Percentiles rank a stretch among this genome's conserved stretches.
These are phyloP conservation scores for Chaetoceros muelleri DNA, from an alignment of 108 stramenopile species.

Conservation along the genomic window DNA sequence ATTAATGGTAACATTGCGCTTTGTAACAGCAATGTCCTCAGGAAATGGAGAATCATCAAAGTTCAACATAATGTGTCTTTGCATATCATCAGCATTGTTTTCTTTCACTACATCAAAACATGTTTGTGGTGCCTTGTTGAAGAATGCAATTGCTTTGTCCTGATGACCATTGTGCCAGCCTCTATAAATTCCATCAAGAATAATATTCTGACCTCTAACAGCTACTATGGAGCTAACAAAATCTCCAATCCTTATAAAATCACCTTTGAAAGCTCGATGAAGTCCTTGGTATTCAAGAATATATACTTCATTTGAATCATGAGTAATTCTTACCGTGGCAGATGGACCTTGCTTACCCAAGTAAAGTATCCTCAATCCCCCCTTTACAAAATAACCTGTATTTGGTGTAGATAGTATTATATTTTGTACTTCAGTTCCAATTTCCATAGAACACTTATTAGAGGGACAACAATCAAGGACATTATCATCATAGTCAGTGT, in stretches of 20 bases:
- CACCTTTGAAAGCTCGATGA: neutral
- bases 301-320: neutral
- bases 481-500: slow-evolving; percentile 28
- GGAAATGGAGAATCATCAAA: slow-evolving; percentile 41
- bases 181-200: too few relatives aligned
- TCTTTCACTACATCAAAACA: slow-evolving; percentile 29
- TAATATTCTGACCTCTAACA: too few relatives aligned
- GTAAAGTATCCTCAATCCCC: slow-evolving; percentile 7
- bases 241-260: neutral
- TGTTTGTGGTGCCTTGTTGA: slow-evolving; percentile 27
- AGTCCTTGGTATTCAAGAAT: neutral
- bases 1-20: slow-evolving; percentile 15
- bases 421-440: slow-evolving; percentile 40
- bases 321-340: neutral
- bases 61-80: slow-evolving; percentile 25
- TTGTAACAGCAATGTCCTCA: slow-evolving; percentile 33
- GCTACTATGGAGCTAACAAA: neutral
- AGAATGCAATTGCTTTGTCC: slow-evolving; percentile 20
- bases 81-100: slow-evolving; percentile 29
- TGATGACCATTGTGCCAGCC: too few relatives aligned
- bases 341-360: neutral
- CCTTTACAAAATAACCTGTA: neutral
- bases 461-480: slow-evolving; percentile 43
- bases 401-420: slow-evolving; percentile 10
- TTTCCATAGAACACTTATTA: slow-evolving; percentile 26